Percentiles rank a stretch among this genome's conserved stretches.
Evolutionary conservation across 345 rosid species (phyloP).

Genomic region (Euphorbia pulcherrima): DNA sequence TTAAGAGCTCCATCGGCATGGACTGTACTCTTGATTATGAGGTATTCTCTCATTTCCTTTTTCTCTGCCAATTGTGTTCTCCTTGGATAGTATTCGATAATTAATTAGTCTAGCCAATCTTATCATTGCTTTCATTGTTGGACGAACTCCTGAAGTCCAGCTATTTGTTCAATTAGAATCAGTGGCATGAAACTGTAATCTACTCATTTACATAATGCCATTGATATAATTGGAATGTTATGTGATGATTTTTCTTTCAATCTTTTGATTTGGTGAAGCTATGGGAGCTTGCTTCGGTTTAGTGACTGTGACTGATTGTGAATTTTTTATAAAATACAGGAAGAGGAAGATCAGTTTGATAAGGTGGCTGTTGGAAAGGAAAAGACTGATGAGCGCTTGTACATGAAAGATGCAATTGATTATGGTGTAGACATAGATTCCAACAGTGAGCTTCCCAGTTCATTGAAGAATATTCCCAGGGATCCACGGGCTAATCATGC

Average conservation of each 20-base stretch:
- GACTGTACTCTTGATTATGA: slow-evolving; percentile 71
- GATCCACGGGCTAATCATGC: slow-evolving; percentile 73
- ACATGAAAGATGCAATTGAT: slow-evolving; percentile 43
- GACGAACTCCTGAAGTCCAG: too few relatives aligned
- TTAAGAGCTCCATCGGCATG: slow-evolving; percentile 59
- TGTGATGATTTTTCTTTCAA: not conserved
- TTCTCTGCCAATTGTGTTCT: too few relatives aligned
- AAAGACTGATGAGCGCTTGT: slow-evolving; percentile 42
- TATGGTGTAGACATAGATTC: slow-evolving; percentile 49
- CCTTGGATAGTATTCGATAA: too few relatives aligned
- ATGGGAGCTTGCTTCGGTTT: not conserved
- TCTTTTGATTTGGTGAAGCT: not conserved
- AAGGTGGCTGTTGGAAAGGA: slow-evolving; percentile 59
- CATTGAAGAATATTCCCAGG: slow-evolving; percentile 38
- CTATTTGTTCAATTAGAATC: not conserved
- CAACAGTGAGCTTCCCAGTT: slow-evolving; percentile 42
- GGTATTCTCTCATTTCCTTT: slow-evolving; percentile 29
- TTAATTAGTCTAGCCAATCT: too few relatives aligned
- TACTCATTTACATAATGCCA: not conserved
- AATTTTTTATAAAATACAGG: slow-evolving; percentile 33
- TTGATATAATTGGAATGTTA: not conserved
- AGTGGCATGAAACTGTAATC: not conserved
- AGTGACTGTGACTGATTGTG: not conserved
- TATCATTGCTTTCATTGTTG: too few relatives aligned
- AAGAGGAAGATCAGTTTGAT: slow-evolving; percentile 69